Percentiles rank a stretch among this genome's conserved stretches.
Evolutionary conservation across 2,329 filamentous ascomycete species (phyloP).

Genomic region (Neopestalotiopsis sp.): DNA sequence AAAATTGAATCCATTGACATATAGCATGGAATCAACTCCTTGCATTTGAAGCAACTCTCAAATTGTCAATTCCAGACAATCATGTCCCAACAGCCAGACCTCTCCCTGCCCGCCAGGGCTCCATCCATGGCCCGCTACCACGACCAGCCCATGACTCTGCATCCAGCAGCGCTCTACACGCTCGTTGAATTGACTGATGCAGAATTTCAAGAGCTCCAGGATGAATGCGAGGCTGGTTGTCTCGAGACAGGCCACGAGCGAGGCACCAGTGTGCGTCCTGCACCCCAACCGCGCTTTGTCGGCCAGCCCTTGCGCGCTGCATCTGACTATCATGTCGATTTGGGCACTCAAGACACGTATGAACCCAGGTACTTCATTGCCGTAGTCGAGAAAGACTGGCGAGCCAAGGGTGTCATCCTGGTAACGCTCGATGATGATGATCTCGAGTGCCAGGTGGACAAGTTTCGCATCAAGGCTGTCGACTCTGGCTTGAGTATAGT

Average conservation of each 20-base stretch:
- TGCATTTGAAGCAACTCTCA: not conserved
- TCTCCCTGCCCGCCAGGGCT: conserved; percentile 24
- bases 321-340: conserved; percentile 19
- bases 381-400: conserved; percentile 20
- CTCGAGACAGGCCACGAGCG: conserved; percentile 3
- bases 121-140: conserved; percentile 24
- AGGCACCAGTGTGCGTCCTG: conserved; percentile 19
- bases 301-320: conserved; percentile 22
- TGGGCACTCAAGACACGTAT: conserved; percentile 21
- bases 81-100: conserved; percentile 23
- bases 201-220: not conserved
- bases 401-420: conserved; percentile 18
- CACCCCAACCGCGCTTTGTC: conserved; percentile 23
- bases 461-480: conserved; percentile 25
- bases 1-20: not conserved
- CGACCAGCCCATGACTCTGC: conserved; percentile 21
- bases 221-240: not conserved
- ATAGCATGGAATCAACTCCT: not conserved
- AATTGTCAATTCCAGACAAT: not conserved
- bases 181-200: conserved; percentile 8
- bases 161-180: conserved; percentile 23
- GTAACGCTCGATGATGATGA: conserved; percentile 24
- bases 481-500: conserved; percentile 23
- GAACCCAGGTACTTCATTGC: conserved; percentile 24
- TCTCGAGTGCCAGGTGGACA: conserved; percentile 25